Percentiles rank a stretch among this genome's conserved stretches.
Evolutionary conservation across 257 asterid genomes (phyloP).

Genomic region (Solanum commersonii): DNA sequence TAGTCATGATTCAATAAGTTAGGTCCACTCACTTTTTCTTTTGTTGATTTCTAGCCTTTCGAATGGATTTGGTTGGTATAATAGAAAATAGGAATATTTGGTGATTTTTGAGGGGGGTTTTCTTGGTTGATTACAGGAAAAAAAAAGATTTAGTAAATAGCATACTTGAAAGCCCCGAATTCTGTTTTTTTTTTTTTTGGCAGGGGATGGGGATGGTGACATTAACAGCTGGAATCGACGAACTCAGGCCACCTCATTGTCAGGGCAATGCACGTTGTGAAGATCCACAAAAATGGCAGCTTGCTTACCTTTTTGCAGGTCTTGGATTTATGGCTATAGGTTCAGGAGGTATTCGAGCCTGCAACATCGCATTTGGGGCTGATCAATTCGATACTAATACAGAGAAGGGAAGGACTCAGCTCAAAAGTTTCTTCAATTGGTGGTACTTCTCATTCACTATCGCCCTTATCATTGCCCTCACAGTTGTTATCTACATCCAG

Average conservation of each 20-base stretch:
- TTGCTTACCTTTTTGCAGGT: constrained; percentile 31
- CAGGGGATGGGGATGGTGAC: constrained; percentile 64
- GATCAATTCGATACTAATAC: constrained; percentile 82
- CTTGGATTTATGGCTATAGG: constrained; percentile 60
- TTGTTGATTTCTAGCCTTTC: not conserved
- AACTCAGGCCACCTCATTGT: constrained; percentile 56
- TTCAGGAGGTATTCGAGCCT: constrained; percentile 74
- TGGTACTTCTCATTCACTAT: constrained; percentile 79
- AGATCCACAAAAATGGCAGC: constrained; percentile 56
- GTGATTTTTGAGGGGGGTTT: not conserved
- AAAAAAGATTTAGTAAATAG: not conserved
- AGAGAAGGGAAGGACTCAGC: constrained; percentile 45
- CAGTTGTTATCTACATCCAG: constrained; percentile 60
- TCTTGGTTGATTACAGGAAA: not conserved
- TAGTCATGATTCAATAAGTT: no score
- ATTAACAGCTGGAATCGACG: constrained; percentile 38
- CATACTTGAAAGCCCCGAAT: not conserved
- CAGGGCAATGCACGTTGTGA: constrained; percentile 13
- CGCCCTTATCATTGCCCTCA: constrained; percentile 63
- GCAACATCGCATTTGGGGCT: constrained; percentile 90
- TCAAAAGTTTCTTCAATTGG: constrained; percentile 81
- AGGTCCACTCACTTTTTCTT: not conserved
- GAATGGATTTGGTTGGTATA: not conserved
- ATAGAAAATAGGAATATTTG: not conserved
- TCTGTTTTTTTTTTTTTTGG: not conserved